A percentile compares a stretch with the other conserved stretches of the same genome.
Evolutionary conservation across 331 rosid species (phyloP).

Genomic region (Malus hybrid): DNA sequence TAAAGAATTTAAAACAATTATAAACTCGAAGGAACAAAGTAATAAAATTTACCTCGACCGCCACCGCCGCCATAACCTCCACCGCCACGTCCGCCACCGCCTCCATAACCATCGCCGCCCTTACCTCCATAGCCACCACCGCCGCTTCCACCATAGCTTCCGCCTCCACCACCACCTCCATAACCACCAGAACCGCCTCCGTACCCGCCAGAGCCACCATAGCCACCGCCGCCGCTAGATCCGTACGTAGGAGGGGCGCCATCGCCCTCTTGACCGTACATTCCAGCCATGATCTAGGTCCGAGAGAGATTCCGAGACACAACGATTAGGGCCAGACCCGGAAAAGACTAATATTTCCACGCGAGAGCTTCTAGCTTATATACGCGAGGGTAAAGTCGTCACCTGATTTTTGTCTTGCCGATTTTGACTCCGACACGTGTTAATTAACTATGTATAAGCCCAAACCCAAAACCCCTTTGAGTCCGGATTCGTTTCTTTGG

Average conservation of each 20-base stretch:
- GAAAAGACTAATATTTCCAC: not conserved
- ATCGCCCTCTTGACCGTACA: constrained; percentile 78
- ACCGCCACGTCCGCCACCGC: constrained; percentile 31
- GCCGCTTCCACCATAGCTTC: constrained; percentile 29
- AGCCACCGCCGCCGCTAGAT: constrained; percentile 59
- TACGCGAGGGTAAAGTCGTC: too few species aligned
- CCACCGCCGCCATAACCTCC: constrained; percentile 2
- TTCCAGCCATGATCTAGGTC: constrained; percentile 65
- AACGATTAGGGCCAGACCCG: constrained; percentile 6
- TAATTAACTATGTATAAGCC: not conserved
- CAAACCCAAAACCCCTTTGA: not conserved
- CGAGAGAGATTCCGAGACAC: not conserved
- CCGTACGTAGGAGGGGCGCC: constrained; percentile 72
- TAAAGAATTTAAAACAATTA: not conserved
- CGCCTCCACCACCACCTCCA: constrained; percentile 26
- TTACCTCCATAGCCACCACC: constrained; percentile 36
- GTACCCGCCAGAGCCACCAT: constrained; percentile 35
- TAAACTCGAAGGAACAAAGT: not conserved
- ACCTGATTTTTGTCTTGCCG: not conserved
- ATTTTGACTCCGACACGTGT: constrained; percentile 1
- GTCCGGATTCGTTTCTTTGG: not conserved
- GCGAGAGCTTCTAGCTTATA: not conserved
- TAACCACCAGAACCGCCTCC: constrained; percentile 29
- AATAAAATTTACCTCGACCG: constrained; percentile 43
- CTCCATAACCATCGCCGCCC: constrained; percentile 41